Percentiles rank a stretch among this genome's conserved stretches.
Conservation (phyloP, 768 basidiomycete species). For the Candolleomyces eurysporus region DNA sequence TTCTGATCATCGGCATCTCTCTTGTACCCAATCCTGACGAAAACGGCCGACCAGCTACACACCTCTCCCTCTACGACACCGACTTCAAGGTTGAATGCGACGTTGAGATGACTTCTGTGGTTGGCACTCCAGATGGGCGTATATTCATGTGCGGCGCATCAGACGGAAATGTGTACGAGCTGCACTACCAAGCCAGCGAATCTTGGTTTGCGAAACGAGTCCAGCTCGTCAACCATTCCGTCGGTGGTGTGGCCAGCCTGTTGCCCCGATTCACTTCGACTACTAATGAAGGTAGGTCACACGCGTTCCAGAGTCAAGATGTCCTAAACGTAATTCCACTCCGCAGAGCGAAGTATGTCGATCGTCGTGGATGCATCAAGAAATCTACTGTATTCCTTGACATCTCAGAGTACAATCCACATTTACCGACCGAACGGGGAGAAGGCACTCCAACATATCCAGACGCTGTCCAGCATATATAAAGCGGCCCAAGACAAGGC, state of each 20-base stretch:
- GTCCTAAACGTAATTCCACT: background rate
- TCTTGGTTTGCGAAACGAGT: conserved; percentile 91
- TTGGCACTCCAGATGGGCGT: conserved; percentile 76
- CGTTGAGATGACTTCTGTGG: conserved; percentile 82
- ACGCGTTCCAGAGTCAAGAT: background rate
- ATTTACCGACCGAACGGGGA: conserved; percentile 64
- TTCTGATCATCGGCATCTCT: conserved; percentile 84
- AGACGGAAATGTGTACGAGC: conserved; percentile 88
- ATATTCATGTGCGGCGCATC: conserved; percentile 88
- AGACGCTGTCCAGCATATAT: conserved; percentile 71
- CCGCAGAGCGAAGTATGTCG: conserved; percentile 65
- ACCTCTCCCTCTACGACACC: conserved; percentile 87
- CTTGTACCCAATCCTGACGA: conserved; percentile 42
- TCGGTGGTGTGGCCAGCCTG: conserved; percentile 74
- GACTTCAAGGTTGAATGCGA: conserved; percentile 79
- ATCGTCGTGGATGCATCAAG: conserved; percentile 67
- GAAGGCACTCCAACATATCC: conserved; percentile 67
- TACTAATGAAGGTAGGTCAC: conserved; percentile 58
- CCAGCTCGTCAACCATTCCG: conserved; percentile 84
- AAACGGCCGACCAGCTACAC: conserved; percentile 49
- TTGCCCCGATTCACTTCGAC: conserved; percentile 71
- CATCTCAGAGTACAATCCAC: conserved; percentile 60
- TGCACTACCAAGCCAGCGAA: conserved; percentile 87
- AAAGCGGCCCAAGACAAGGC: conserved; percentile 80
- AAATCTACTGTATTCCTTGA: conserved; percentile 77